Evolutionary conservation across 1,284 basidiomycete genomes (phyloP).

Genomic region (Cutaneotrichosporon spelunceum): DNA sequence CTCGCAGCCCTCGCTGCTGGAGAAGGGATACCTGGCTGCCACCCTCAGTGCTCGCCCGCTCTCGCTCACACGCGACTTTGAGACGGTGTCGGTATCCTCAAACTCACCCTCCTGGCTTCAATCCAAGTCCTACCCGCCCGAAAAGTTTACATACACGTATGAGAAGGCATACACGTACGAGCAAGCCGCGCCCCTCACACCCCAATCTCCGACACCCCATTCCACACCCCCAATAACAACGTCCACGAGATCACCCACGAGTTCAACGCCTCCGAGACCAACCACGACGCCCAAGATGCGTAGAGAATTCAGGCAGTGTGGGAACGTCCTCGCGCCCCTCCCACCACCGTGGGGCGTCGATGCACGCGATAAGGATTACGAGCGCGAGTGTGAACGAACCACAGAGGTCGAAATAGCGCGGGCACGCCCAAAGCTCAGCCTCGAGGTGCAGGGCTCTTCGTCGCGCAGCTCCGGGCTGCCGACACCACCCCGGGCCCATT

Average conservation of each 20-base stretch:
- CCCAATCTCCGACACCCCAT: neutral
- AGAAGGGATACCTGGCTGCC: too few relatives aligned
- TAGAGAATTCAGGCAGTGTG: neutral
- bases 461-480: neutral
- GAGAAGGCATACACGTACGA: conserved; percentile 4
- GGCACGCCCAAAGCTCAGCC: neutral
- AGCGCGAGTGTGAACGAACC: neutral
- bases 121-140: neutral
- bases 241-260: too few relatives aligned
- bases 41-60: too few relatives aligned
- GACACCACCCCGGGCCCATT: neutral
- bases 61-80: too few relatives aligned
- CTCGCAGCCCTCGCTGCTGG: too few relatives aligned
- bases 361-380: neutral
- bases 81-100: neutral
- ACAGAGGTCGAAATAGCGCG: neutral
- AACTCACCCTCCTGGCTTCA: neutral
- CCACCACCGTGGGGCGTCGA: neutral
- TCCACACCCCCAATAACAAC: neutral
- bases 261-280: too few relatives aligned
- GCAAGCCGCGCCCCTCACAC: neutral
- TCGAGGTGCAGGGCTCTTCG: neutral
- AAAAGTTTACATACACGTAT: neutral
- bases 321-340: neutral
- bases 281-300: neutral